phyloP scores from a whole-genome alignment of 2,329 filamentous ascomycete species.

The Lojkania enalia region DNA sequence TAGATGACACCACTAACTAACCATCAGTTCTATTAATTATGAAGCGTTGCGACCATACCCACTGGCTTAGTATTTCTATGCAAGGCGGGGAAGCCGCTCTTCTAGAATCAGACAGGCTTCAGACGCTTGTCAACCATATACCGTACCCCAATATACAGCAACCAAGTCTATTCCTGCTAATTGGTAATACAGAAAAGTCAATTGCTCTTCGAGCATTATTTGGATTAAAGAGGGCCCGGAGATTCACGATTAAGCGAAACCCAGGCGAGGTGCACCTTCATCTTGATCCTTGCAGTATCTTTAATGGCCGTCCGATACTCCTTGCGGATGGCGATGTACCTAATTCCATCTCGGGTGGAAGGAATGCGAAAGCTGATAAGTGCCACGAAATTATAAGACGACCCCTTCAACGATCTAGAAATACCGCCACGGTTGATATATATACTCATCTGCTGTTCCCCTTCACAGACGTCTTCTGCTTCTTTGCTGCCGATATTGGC shows the following conservation, averaged over 20 bases:
- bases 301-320: slow-evolving; percentile 23
- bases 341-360: not conserved
- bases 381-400: not conserved
- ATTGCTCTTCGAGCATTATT: slow-evolving; percentile 22
- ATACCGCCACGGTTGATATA: slow-evolving; percentile 19
- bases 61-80: slow-evolving; percentile 26
- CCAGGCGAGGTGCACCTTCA: slow-evolving; percentile 25
- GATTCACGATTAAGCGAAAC: slow-evolving; percentile 11
- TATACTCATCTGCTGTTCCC: slow-evolving; percentile 24
- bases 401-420: not conserved
- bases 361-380: not conserved
- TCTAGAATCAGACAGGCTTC: slow-evolving; percentile 20
- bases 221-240: slow-evolving; percentile 11
- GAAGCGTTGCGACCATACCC: slow-evolving; percentile 24
- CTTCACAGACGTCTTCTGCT: slow-evolving; percentile 32
- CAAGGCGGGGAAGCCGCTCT: slow-evolving; percentile 22
- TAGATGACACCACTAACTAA: slow-evolving; percentile 6
- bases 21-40: slow-evolving; percentile 14
- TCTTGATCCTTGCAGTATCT: slow-evolving; percentile 18
- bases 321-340: not conserved
- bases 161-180: slow-evolving; percentile 8
- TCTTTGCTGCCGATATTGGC: slow-evolving; percentile 30
- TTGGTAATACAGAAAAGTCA: slow-evolving; percentile 25
- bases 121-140: slow-evolving; percentile 23
- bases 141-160: slow-evolving; percentile 15